Evolutionary conservation across 768 basidiomycete genomes (phyloP), one percentile per base, ranked within the genome.

Genomic region (Suillus discolor): DNA sequence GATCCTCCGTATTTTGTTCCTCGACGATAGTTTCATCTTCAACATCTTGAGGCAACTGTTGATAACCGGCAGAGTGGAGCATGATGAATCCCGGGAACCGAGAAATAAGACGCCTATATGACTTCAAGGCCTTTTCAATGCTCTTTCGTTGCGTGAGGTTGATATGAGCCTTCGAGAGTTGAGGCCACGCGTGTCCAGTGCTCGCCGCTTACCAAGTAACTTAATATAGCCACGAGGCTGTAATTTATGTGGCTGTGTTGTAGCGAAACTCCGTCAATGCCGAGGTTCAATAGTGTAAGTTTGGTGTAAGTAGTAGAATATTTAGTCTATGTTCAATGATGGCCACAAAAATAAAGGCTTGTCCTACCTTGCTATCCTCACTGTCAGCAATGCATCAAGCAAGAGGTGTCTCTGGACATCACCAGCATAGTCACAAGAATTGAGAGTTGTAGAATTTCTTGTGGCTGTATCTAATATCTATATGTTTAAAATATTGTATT

Each of bases 21-120:
- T 72, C 77, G 25, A 78, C 77, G 38, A 83, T 77, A 39, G 76
- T 68, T 34, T 77, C 78, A 63, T 83, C 80, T 53, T 80, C 78
- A 9, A 66, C 69, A 28, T 70, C 74, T 71, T 85, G 84, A 7
- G 83, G 76, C 49, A 85, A 69, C 9, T 78, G 81, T 65, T 85
- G 81, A 67, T 85, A 85, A 57, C 82, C 83, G 41, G 83, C 71
- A 62, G 80, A 73, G 66, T 74, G 79, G 20, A 81, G 79, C 84
- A 85, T 85, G 13, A 41, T 62, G 69, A 63, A 60, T 62, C 13
- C 42, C 38, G 4, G 9, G 41, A 9, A 16, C 36, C 6, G 8
- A 59, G 38, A 39, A 59, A 59, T 59, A 39, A 41, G 25, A 41
- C 6, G 6, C 5, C 39, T 39, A n/a, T 55, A 55, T 36, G 20